Percentiles rank a stretch among this genome's conserved stretches.
Conservation (phyloP, 2,329 filamentous ascomycete species). For the Aspergillus tanneri region DNA sequence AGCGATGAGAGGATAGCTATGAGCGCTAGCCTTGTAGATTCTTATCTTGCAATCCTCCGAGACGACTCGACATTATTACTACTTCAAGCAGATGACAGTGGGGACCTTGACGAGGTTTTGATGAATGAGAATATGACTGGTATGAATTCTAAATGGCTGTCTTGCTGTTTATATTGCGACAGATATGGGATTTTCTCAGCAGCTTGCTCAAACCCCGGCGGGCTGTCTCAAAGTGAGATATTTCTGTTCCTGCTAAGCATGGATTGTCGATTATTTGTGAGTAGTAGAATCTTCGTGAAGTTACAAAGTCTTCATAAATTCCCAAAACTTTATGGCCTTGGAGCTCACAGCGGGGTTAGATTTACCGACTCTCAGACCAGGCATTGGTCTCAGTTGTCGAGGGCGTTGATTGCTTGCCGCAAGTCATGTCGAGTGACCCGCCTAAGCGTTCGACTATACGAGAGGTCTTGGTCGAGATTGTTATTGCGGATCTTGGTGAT, state of each 20-base stretch:
- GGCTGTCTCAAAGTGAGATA: constrained; percentile 49
- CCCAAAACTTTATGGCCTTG: background rate
- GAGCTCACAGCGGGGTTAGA: constrained; percentile 46
- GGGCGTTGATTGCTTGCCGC: constrained; percentile 73
- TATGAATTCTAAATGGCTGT: constrained; percentile 73
- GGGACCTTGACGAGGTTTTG: constrained; percentile 81
- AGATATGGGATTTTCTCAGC: constrained; percentile 55
- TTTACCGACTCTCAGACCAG: constrained; percentile 75
- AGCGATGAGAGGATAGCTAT: constrained; percentile 72
- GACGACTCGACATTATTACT: constrained; percentile 81
- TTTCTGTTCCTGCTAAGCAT: constrained; percentile 75
- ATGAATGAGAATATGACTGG: constrained; percentile 58
- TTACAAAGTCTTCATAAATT: too few species aligned
- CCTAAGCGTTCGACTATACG: constrained; percentile 68
- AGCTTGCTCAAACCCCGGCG: constrained; percentile 20
- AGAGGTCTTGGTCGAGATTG: constrained; percentile 73
- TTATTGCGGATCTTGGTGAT: constrained; percentile 84
- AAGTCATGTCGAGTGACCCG: constrained; percentile 70
- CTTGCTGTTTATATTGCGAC: constrained; percentile 80
- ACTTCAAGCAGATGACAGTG: constrained; percentile 73
- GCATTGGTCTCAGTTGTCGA: constrained; percentile 72
- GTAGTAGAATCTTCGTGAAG: constrained; percentile 33
- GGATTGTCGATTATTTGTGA: constrained; percentile 71
- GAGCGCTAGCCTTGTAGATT: constrained; percentile 80
- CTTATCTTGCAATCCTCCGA: constrained; percentile 77